These are phyloP conservation scores for Candida suzukii DNA, from an alignment of 805 yeast genomes.

Conservation along the genomic window DNA sequence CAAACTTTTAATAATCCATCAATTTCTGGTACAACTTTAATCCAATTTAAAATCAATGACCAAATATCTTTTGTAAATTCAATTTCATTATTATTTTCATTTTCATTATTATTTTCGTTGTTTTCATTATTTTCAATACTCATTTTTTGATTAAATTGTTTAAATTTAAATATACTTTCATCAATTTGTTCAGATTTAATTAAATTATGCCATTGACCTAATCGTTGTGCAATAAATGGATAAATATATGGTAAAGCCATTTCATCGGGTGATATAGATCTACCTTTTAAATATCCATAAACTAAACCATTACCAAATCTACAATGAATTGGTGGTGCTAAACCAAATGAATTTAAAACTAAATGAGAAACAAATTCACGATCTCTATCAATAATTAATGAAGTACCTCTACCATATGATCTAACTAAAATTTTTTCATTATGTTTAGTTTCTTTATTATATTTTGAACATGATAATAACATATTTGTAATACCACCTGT, in stretches of 20 bases:
- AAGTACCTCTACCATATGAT: slow-evolving; percentile 71
- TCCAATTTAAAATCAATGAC: slow-evolving; percentile 59
- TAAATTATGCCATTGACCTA: slow-evolving; percentile 64
- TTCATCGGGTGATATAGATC: slow-evolving; percentile 51
- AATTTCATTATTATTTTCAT: slow-evolving; percentile 8
- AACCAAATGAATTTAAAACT: slow-evolving; percentile 46
- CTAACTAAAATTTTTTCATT: slow-evolving; percentile 47
- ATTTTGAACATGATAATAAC: slow-evolving; percentile 39
- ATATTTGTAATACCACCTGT: slow-evolving; percentile 63
- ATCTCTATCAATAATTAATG: slow-evolving; percentile 63
- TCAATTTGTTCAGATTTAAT: slow-evolving; percentile 41
- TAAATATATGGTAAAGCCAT: slow-evolving; percentile 39
- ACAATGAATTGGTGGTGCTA: slow-evolving; percentile 66
- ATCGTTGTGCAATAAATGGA: slow-evolving; percentile 53
- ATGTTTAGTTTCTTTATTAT: slow-evolving; percentile 9
- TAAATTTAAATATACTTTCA: slow-evolving; percentile 34
- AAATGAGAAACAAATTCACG: slow-evolving; percentile 68
- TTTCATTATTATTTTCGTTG: slow-evolving; percentile 11
- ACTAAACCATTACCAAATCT: slow-evolving; percentile 67
- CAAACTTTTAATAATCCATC: slow-evolving; percentile 31
- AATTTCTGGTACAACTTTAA: slow-evolving; percentile 48
- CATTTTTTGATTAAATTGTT: slow-evolving; percentile 19
- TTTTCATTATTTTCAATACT: slow-evolving; percentile 3
- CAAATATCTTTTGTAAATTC: slow-evolving; percentile 42
- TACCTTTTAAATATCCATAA: slow-evolving; percentile 62